Conservation (phyloP, 1,284 basidiomycete species). For the Acaromyces ingoldii region DNA sequence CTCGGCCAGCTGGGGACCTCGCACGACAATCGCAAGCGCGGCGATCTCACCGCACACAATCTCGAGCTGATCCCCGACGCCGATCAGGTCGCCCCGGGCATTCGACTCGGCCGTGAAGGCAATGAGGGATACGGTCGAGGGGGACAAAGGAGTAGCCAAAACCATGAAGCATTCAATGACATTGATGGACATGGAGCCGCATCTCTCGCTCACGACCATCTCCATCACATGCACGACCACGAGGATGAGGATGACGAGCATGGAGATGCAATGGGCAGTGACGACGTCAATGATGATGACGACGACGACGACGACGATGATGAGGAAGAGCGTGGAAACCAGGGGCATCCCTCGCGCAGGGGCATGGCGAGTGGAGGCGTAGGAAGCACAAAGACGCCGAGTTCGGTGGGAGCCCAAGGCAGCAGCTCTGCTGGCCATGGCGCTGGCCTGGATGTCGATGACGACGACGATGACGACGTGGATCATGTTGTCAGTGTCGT, state of each 20-base stretch:
- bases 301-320: too few species aligned
- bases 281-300: too few species aligned
- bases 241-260: neutral
- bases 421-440: neutral
- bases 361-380: too few species aligned
- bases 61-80: slow-evolving; percentile 46
- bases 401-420: too few species aligned
- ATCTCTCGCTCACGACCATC: too few species aligned
- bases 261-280: neutral
- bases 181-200: neutral
- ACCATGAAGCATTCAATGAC: neutral
- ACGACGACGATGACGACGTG: slow-evolving; percentile 44
- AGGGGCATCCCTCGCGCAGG: too few species aligned
- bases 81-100: slow-evolving; percentile 47
- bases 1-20: neutral
- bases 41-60: slow-evolving; percentile 41
- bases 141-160: neutral
- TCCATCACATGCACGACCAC: neutral
- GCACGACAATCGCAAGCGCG: neutral
- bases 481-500: neutral
- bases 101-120: slow-evolving; percentile 24
- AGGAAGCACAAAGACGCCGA: neutral
- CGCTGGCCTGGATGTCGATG: neutral
- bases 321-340: too few species aligned
- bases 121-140: neutral